Base-by-base conservation (phyloP, 2,329 filamentous ascomycete species). In the Samsoniella hepiali region DNA sequence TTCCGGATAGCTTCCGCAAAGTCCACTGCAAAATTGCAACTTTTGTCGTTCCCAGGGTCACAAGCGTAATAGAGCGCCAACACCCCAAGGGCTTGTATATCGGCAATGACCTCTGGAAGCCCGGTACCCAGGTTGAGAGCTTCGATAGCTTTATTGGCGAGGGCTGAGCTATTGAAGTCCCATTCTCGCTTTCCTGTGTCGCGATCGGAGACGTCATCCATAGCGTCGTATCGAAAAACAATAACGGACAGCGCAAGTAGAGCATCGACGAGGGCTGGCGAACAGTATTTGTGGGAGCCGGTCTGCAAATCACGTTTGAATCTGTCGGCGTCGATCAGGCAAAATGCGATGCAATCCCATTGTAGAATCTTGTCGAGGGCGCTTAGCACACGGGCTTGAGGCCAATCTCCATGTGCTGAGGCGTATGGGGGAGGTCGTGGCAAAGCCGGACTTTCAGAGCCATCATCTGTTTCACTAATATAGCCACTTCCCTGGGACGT, bases 271-370 rank as follows among this genome's bases (percentile, higher is more conserved):
- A 62, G 42, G 10, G 44, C 22, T 4, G 50, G 50, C n/a, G 59
- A 40, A 32, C 59, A 62, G 31, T 49, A 49, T 11, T 15, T 22
- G 7, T 11, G 40, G 8, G 40, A 31, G 11, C 58, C 58, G 1
- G 50, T 38, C 7, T 38, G 40, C 1, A 62, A 17, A 13, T 56
- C 50, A 2, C 15, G n/a, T 32, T 44, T 49, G 32, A 62, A 49
- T 27, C 40, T 38, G 9, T 38, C 59, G 5, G 40, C 22, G 32
- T 62, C 59, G 15, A 56, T 49, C 8, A 62, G 31, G 22, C 59
- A 62, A 4, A 62, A 55, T 1, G 51, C n/a, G 15, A 56, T 31
- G 42, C 59, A 55, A 15, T 62, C 59, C 59, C 59, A 62, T 32
- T 62, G 44, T 32, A 62, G 29, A 4, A 62, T 40, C 3, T 31